A percentile compares a stretch with the other conserved stretches of the same genome.
Conservation (phyloP, 176 grass and related monocot genomes). For the Oryza meridionalis region DNA sequence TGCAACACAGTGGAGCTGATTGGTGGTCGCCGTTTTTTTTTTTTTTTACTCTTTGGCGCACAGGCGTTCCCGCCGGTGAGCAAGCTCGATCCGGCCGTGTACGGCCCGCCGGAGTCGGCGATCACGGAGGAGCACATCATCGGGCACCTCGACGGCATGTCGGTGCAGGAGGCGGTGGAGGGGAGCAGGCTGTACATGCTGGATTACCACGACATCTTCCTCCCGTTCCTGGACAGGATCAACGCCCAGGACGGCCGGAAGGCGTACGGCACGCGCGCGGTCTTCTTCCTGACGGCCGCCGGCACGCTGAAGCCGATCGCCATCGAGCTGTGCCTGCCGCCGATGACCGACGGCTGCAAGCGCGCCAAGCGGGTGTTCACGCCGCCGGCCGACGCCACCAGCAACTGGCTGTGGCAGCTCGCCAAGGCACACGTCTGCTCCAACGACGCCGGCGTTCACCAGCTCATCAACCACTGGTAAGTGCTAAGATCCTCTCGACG, state of each 20-base stretch:
- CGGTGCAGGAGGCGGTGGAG: conserved; percentile 74
- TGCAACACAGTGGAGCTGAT: not conserved
- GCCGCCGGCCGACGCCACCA: conserved; percentile 82
- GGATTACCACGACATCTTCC: conserved; percentile 87
- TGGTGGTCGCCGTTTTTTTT: not conserved
- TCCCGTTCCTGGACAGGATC: conserved; percentile 85
- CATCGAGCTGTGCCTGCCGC: conserved; percentile 86
- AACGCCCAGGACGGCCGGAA: conserved; percentile 86
- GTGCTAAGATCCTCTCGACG: not conserved
- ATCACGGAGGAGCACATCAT: conserved; percentile 91
- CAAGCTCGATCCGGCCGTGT: conserved; percentile 76
- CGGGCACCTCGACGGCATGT: conserved; percentile 78
- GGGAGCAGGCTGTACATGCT: conserved; percentile 73
- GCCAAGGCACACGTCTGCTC: conserved; percentile 97
- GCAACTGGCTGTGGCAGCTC: conserved; percentile 93
- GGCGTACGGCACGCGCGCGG: conserved; percentile 86
- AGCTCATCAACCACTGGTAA: conserved; percentile 95
- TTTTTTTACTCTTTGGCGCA: not conserved
- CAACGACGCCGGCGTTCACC: conserved; percentile 95
- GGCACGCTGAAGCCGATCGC: conserved; percentile 88
- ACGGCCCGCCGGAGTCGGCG: conserved; percentile 81
- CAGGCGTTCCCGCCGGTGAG: conserved; percentile 86
- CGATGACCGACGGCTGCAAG: conserved; percentile 51
- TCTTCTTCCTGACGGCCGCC: conserved; percentile 74
- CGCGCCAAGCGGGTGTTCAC: conserved; percentile 86